These are phyloP conservation scores for Fusarium sp. DNA, from an alignment of 2,329 filamentous ascomycete genomes.

Conservation along the genomic window DNA sequence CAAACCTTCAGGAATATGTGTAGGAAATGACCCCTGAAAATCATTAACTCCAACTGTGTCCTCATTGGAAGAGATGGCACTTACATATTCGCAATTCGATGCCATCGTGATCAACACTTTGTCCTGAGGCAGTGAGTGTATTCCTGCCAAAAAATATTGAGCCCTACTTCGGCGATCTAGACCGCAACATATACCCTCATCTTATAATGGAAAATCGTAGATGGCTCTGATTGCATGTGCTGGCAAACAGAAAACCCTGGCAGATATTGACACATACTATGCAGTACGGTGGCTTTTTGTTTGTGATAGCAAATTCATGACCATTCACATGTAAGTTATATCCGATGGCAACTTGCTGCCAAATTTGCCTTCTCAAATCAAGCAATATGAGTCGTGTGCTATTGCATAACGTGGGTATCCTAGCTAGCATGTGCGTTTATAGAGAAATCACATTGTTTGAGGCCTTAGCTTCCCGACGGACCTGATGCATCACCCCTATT, in stretches of 20 bases:
- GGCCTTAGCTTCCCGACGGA: conserved; percentile 37
- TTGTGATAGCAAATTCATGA: background rate
- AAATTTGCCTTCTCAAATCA: background rate
- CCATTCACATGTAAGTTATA: background rate
- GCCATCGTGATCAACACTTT: background rate
- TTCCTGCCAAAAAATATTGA: background rate
- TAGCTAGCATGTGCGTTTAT: conserved; percentile 18
- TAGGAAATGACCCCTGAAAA: background rate
- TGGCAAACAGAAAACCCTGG: background rate
- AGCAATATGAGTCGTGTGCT: background rate
- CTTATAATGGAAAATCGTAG: background rate
- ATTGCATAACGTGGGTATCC: conserved; percentile 25
- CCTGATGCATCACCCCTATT: conserved; percentile 47
- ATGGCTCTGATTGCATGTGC: background rate
- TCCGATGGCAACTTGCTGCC: background rate
- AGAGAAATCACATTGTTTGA: background rate
- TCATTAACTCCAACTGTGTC: background rate
- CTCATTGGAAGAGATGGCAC: background rate
- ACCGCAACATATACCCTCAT: background rate
- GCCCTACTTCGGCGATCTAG: background rate
- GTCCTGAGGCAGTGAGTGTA: background rate
- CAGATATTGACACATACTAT: background rate
- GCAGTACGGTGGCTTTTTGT: background rate
- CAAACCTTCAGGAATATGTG: background rate
- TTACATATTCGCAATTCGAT: background rate